These are phyloP conservation scores for Exophiala mesophila DNA, from an alignment of 2,329 filamentous ascomycete species.

Conservation along the genomic window DNA sequence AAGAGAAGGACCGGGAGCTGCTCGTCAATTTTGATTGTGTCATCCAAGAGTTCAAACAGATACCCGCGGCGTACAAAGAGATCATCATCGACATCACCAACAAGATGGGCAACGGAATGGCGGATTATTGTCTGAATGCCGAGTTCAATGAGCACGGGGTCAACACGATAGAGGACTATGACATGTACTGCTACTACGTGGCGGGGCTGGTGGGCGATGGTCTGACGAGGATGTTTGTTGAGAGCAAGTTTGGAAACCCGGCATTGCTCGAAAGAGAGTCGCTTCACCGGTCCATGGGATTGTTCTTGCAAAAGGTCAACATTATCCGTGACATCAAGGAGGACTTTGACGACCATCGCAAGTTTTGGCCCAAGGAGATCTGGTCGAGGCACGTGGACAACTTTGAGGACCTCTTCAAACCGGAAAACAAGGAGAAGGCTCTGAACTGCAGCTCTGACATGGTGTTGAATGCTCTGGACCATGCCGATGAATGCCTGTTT, in stretches of 20 bases:
- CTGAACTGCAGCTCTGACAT: slow-evolving; percentile 87
- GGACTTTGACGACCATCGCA: slow-evolving; percentile 78
- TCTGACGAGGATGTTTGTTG: slow-evolving; percentile 82
- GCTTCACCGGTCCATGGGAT: slow-evolving; percentile 91
- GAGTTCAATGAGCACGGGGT: slow-evolving; percentile 77
- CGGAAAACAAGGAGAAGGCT: slow-evolving; percentile 69
- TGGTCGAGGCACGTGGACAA: slow-evolving; percentile 92
- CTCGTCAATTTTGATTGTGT: slow-evolving; percentile 89
- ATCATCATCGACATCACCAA: slow-evolving; percentile 90
- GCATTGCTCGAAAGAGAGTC: slow-evolving; percentile 71
- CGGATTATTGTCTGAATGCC: slow-evolving; percentile 82
- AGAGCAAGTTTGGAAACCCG: slow-evolving; percentile 79
- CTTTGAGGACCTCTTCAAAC: slow-evolving; percentile 86
- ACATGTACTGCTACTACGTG: slow-evolving; percentile 96
- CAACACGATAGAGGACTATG: slow-evolving; percentile 80
- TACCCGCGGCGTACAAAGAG: slow-evolving; percentile 75
- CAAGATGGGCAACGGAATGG: slow-evolving; percentile 98
- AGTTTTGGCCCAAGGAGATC: slow-evolving; percentile 94
- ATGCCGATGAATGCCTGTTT: slow-evolving; percentile 90
- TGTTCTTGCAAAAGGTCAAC: slow-evolving; percentile 97
- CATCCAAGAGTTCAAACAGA: slow-evolving; percentile 76
- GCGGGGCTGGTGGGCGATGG: slow-evolving; percentile 98
- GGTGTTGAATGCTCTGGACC: slow-evolving; percentile 81
- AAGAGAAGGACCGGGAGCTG: slow-evolving; percentile 91
- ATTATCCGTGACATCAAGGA: slow-evolving; percentile 95